phyloP scores from a whole-genome alignment of 371 early-diverging fungal genomes.

The Haplosporangium sp. region DNA sequence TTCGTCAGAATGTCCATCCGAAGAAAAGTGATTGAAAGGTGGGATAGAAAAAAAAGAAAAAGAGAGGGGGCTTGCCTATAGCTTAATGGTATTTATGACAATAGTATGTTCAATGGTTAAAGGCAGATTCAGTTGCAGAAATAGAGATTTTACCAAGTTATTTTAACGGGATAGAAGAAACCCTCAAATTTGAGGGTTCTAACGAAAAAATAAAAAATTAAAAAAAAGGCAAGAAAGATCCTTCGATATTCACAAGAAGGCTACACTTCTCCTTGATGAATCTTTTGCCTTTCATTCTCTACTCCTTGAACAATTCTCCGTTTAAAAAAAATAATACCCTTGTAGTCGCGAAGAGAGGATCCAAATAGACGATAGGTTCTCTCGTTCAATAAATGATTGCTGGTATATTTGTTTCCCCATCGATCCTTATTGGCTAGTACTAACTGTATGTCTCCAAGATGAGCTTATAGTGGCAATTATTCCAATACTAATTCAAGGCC shows the following conservation, averaged over 20 bases:
- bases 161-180: no score
- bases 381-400: background rate
- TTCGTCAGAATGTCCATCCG: background rate
- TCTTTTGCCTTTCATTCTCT: background rate
- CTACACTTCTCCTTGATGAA: background rate
- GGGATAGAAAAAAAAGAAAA: background rate
- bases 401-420: no score
- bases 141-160: no score
- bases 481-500: no score
- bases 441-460: no score
- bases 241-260: background rate
- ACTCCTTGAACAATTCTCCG: background rate
- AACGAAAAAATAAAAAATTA: background rate
- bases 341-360: background rate
- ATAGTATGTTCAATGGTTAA: no score
- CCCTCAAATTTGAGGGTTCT: background rate
- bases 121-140: no score
- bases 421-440: no score
- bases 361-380: background rate
- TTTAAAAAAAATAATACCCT: background rate
- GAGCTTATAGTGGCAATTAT: no score
- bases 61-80: no score
- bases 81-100: no score
- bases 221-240: background rate
- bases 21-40: background rate